Base-by-base conservation (phyloP, 306 rosid genomes). In the Castanea crenata region DNA sequence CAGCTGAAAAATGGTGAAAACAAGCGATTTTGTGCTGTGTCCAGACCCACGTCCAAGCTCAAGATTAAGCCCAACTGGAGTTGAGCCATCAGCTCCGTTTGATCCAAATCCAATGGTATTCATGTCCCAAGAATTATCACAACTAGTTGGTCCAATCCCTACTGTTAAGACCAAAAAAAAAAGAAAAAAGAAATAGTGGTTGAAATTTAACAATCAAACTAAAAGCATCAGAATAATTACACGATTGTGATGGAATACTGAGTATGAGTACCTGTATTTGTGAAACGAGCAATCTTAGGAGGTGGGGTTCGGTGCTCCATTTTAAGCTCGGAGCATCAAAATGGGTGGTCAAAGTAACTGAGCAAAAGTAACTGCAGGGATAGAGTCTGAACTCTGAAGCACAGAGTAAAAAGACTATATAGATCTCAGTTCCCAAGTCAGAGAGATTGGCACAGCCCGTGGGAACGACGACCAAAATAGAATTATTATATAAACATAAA, bases 1-100 rank as follows among this genome's bases (percentile, higher is more conserved):
- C 88, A 81, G 79, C 84, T 92, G 97, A 61, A 73, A 55, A 35
- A 74, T 9, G 15, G 78, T 80, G 58, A 80, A 80, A 0, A 74
- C 73, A 44, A 8, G 34, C 15, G 38, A 54, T 18, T 44, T 38
- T 64, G 29, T 64, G 25, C 5, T 19, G 11, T 63, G 69, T 32
- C 18, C 34, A 58, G 55, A 72, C n/a, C 78, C 78, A 63, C 69
- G 20, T 65, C 83, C 78, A 15, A 80, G 83, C 83, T 80, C 78
- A 35, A 80, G 83, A 74, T 56, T 73, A 38, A 80, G 68, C 78
- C 74, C 74, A 54, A 79, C 11, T 52, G 58, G 34, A 27, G 82
- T 6, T 5, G 76, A 35, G 7, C 55, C 58, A 19, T 72, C 65
- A 72, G 38, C 77, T 73, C 18, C 55, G 49, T 4, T 65, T 25